A percentile compares a stretch with the other conserved stretches of the same genome.
phyloP scores from a whole-genome alignment of 2,329 filamentous ascomycete species.

The Aspergillus eucalypticola region DNA sequence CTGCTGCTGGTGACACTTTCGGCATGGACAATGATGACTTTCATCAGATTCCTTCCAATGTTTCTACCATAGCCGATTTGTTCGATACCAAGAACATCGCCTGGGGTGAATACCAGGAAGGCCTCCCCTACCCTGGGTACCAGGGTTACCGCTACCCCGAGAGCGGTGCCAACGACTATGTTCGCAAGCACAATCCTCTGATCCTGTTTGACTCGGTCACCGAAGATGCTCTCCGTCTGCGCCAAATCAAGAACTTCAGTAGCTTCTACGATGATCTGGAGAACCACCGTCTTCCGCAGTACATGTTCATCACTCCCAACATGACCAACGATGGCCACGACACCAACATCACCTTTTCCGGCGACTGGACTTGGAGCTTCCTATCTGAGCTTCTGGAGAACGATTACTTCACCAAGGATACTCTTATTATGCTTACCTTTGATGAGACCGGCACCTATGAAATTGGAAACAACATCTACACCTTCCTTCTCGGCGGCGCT shows the following conservation, averaged over 20 bases:
- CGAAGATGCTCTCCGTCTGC: constrained; percentile 58
- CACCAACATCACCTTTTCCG: constrained; percentile 67
- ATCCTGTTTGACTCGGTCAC: constrained; percentile 68
- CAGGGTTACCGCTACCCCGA: constrained; percentile 62
- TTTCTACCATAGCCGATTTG: constrained; percentile 68
- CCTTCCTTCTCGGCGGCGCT: constrained; percentile 73
- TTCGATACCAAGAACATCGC: constrained; percentile 65
- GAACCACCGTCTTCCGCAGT: constrained; percentile 67
- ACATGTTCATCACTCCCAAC: constrained; percentile 56
- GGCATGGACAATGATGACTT: constrained; percentile 71
- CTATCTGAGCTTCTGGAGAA: constrained; percentile 69
- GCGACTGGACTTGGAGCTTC: constrained; percentile 68
- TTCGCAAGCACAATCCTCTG: constrained; percentile 75
- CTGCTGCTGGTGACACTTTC: constrained; percentile 70
- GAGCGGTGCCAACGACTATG: constrained; percentile 70
- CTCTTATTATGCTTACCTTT: constrained; percentile 77
- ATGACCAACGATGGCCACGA: constrained; percentile 73
- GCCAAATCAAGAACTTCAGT: constrained; percentile 72
- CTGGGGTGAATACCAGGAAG: constrained; percentile 76
- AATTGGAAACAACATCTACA: constrained; percentile 67
- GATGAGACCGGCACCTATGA: constrained; percentile 76
- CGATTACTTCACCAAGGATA: constrained; percentile 72
- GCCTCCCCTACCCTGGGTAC: constrained; percentile 73
- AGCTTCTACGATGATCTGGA: constrained; percentile 68
- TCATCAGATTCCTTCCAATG: constrained; percentile 58